Percentiles rank a stretch among this genome's conserved stretches.
These are phyloP conservation scores for Rhytidiadelphus loreus DNA, from an alignment of 225 moss, liverwort and hornwort species.

Conservation along the genomic window DNA sequence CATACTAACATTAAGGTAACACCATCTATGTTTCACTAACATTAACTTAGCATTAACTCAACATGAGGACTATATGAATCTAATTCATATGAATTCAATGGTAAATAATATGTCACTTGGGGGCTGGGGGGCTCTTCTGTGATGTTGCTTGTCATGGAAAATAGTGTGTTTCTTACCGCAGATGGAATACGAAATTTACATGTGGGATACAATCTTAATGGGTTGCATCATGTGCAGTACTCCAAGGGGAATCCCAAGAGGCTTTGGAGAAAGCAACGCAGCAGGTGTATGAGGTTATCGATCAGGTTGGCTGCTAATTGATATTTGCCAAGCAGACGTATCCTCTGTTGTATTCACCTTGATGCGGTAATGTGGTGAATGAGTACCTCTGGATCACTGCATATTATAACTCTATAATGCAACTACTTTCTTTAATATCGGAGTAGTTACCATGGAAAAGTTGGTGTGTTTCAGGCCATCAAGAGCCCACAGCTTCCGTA, in stretches of 20 bases:
- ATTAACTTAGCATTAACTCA: no score
- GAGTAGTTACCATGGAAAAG: neutral
- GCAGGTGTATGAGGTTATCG: slow-evolving; percentile 27
- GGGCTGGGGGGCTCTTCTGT: neutral
- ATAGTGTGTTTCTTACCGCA: neutral
- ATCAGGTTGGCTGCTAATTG: slow-evolving; percentile 19
- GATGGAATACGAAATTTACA: neutral
- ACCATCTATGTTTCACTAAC: neutral
- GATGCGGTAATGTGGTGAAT: neutral
- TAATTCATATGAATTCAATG: neutral
- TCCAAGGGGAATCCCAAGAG: slow-evolving; percentile 29
- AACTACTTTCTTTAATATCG: neutral
- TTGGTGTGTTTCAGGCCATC: slow-evolving; percentile 47
- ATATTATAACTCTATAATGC: neutral
- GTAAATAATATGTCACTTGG: neutral
- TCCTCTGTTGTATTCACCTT: neutral
- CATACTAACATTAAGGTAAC: neutral
- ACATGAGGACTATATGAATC: neutral
- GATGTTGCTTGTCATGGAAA: neutral
- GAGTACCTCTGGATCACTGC: neutral
- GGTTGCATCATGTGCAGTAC: slow-evolving; percentile 9
- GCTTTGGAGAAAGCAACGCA: slow-evolving; percentile 22
- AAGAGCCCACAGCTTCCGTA: slow-evolving; percentile 60
- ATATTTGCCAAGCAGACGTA: neutral
- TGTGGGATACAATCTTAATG: neutral